These are phyloP conservation scores for Schizophyllum commune DNA, from an alignment of 1,284 basidiomycete species.

Conservation along the genomic window DNA sequence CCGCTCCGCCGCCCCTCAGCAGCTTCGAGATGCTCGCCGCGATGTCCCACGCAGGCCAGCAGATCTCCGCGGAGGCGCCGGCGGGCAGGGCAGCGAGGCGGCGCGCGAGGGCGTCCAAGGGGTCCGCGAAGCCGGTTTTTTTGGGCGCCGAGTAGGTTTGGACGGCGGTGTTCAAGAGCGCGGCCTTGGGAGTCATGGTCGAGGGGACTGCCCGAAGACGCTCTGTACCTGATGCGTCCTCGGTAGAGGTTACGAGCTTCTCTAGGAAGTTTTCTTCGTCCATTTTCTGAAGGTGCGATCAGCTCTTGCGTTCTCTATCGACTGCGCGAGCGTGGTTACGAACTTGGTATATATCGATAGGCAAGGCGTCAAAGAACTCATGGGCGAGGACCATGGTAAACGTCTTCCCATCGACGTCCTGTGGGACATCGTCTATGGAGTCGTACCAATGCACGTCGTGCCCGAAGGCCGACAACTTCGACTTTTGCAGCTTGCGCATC, in stretches of 20 bases:
- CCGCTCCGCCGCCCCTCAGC: constrained; percentile 30
- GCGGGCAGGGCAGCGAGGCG: constrained; percentile 69
- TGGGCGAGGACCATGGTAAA: constrained; percentile 92
- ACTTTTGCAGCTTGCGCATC: constrained; percentile 59
- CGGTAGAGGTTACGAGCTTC: background rate
- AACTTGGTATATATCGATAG: constrained; percentile 49
- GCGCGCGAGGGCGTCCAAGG: background rate
- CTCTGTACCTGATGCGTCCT: background rate
- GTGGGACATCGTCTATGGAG: constrained; percentile 59
- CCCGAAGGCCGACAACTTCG: constrained; percentile 35
- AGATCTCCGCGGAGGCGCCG: constrained; percentile 75
- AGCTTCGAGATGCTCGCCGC: constrained; percentile 63
- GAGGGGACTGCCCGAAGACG: background rate
- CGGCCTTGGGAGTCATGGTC: background rate
- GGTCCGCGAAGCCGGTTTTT: background rate
- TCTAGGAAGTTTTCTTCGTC: background rate
- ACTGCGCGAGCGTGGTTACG: background rate
- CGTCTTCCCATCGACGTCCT: constrained; percentile 29
- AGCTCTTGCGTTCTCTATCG: background rate
- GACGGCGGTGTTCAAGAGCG: background rate
- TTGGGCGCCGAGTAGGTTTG: background rate
- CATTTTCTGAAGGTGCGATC: background rate
- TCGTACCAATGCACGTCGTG: constrained; percentile 61
- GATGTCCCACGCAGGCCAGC: constrained; percentile 60
- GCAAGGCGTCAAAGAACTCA: constrained; percentile 97